Percentiles rank a stretch among this genome's conserved stretches.
phyloP scores from a whole-genome alignment of 495 filamentous ascomycete species.

The Penicillium bovifimosum region DNA sequence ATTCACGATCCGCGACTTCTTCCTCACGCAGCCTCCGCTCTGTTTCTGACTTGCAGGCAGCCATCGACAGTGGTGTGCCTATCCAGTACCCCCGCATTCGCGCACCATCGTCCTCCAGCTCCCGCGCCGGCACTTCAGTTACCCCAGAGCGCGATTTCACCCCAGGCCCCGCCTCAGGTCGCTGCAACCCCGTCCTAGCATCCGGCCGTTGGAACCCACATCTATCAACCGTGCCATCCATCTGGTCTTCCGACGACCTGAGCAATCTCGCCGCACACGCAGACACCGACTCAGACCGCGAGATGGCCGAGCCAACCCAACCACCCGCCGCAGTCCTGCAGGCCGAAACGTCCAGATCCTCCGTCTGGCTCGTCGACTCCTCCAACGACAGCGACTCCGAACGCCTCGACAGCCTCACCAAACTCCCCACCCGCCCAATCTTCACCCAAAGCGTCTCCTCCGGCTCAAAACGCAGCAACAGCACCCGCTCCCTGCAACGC shows the following conservation, averaged over 20 bases:
- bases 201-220: constrained; percentile 64
- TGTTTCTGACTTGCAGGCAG: constrained; percentile 33
- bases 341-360: constrained; percentile 31
- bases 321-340: constrained; percentile 23
- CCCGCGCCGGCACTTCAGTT: constrained; percentile 39
- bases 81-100: constrained; percentile 47
- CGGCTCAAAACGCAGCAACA: constrained; percentile 37
- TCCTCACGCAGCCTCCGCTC: constrained; percentile 37
- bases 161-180: constrained; percentile 37
- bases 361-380: constrained; percentile 45
- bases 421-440: constrained; percentile 34
- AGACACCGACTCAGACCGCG: constrained; percentile 10
- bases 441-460: constrained; percentile 33
- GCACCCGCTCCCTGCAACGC: constrained; percentile 30
- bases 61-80: constrained; percentile 38
- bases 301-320: constrained; percentile 14
- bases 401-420: constrained; percentile 37
- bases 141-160: constrained; percentile 24
- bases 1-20: constrained; percentile 34
- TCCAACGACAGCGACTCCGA: constrained; percentile 31
- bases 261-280: constrained; percentile 12
- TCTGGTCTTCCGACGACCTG: constrained; percentile 46
- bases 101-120: constrained; percentile 43
- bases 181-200: constrained; percentile 66
- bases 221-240: constrained; percentile 67